Base-by-base conservation (phyloP, 2,329 filamentous ascomycete species). In the Xylaria sp. region DNA sequence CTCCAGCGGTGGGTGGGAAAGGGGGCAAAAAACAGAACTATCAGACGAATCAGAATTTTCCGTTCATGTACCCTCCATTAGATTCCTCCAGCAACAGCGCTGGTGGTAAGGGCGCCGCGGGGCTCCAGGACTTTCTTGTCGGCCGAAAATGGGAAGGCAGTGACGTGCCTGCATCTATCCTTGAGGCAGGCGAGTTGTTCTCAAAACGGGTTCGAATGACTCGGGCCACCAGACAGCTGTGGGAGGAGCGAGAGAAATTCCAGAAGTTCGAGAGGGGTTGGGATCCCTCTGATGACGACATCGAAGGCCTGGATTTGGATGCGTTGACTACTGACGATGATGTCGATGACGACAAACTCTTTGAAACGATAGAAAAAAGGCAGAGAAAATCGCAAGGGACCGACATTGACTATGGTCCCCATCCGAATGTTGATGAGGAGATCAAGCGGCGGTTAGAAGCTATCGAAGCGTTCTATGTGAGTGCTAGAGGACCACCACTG, bases 21-120 rank as follows among this genome's bases (percentile, higher is more conserved):
- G 91, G 90, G 48, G 92, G 89, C 1, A 99, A 99, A 78, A 99
- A 99, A 70, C 94, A 99, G 68, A 99, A 97, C 64, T 99, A 99
- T 66, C 94, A 99, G 71, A 99, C 94, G 0, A 99, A 99, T 68
- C 94, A 99, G 66, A 94, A 97, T 69, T 97, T 99, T 61, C 94
- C 94, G 0, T 97, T 99, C 68, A 86, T 99, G 76, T 99, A 99
- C 64, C 94, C 94, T 1, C 94, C 94, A 1, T 77, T 97, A 17
- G 93, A 97, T 72, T 88, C 87, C 57, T 88, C 86, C 20, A 96
- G 92, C 73, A 96, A 96, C 68, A 90, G 88, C 63, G 87, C 93
- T 37, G 93, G 94, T 46, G 93, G 93, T 1, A 97, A 96, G 69
- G 92, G 92, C 11, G 84, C 82, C 18, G 90, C 92, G 5, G 89